Evolutionary conservation across 805 yeast genomes (phyloP).

Genomic region (Metschnikowia lachancei): DNA sequence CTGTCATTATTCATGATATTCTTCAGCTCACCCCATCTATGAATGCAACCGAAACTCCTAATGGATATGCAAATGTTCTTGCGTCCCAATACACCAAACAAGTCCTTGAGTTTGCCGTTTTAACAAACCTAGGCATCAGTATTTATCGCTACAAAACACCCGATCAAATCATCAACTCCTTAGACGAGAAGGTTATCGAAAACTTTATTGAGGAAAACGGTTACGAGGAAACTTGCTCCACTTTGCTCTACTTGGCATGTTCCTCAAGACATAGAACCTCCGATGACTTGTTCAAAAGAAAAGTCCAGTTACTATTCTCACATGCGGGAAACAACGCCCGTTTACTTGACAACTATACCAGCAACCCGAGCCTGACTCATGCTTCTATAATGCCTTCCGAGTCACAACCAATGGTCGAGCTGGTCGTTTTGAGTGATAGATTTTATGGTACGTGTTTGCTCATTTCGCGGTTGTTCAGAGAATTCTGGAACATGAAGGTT

Average conservation of each 20-base stretch:
- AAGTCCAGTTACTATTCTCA: constrained; percentile 50
- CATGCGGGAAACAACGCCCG: constrained; percentile 55
- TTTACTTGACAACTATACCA: constrained; percentile 23
- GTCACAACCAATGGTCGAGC: constrained; percentile 50
- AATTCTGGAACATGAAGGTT: constrained; percentile 73
- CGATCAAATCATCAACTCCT: constrained; percentile 67
- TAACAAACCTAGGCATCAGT: constrained; percentile 77
- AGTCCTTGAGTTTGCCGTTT: constrained; percentile 71
- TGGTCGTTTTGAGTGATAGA: constrained; percentile 86
- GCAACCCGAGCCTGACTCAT: constrained; percentile 17
- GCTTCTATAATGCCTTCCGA: constrained; percentile 21
- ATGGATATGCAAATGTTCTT: constrained; percentile 79
- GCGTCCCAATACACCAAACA: constrained; percentile 77
- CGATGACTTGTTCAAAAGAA: constrained; percentile 42
- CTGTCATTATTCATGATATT: constrained; percentile 61
- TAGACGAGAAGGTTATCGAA: constrained; percentile 63
- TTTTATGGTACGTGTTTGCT: constrained; percentile 84
- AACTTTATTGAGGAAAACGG: constrained; percentile 79
- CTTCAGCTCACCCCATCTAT: constrained; percentile 67
- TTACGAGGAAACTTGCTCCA: constrained; percentile 83
- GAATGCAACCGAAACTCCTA: constrained; percentile 70
- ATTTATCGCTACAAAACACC: constrained; percentile 78
- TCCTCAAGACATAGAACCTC: constrained; percentile 57
- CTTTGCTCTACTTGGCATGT: constrained; percentile 81
- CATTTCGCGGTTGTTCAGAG: constrained; percentile 73